A percentile compares a stretch with the other conserved stretches of the same genome.
phyloP scores from a whole-genome alignment of 305 asterid genomes.

The Fraxinus paxiana region DNA sequence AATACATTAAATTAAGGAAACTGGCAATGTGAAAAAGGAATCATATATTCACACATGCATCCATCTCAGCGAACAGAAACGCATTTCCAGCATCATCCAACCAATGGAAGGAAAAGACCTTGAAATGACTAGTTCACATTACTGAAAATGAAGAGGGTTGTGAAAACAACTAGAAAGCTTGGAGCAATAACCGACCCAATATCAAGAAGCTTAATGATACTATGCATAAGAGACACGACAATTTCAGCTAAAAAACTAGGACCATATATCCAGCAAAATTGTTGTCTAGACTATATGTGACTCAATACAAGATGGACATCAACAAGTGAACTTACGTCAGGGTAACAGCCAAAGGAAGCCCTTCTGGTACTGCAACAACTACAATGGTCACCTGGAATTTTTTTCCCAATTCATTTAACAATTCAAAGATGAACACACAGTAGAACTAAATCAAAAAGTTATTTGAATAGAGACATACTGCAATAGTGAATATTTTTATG shows the following conservation, averaged over 20 bases:
- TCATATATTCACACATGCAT: conserved; percentile 11
- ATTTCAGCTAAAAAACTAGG: not conserved
- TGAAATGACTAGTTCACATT: not conserved
- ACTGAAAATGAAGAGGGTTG: conserved; percentile 5
- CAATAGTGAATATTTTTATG: conserved; percentile 77
- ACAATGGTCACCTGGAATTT: conserved; percentile 68
- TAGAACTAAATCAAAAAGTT: conserved; percentile 9
- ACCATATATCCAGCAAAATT: conserved; percentile 2
- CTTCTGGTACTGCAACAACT: conserved; percentile 89
- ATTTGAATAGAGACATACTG: conserved; percentile 50
- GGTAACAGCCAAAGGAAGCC: conserved; percentile 84
- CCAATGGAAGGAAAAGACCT: not conserved
- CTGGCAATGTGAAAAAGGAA: conserved; percentile 15
- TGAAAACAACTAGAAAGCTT: not conserved
- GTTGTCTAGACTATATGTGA: conserved; percentile 6
- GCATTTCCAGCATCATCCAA: conserved; percentile 12
- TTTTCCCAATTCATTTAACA: conserved; percentile 23
- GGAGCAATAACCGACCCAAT: conserved; percentile 4
- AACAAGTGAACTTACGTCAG: conserved; percentile 53
- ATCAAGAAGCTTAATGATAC: conserved; percentile 9
- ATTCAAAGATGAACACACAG: conserved; percentile 18
- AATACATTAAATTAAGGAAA: conserved; percentile 2
- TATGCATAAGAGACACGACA: not conserved
- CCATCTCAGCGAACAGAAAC: conserved; percentile 1
- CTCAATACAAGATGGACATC: not conserved